Evolutionary conservation across 2,329 filamentous ascomycete genomes (phyloP).

Genomic region (Fusarium caatingaense): DNA sequence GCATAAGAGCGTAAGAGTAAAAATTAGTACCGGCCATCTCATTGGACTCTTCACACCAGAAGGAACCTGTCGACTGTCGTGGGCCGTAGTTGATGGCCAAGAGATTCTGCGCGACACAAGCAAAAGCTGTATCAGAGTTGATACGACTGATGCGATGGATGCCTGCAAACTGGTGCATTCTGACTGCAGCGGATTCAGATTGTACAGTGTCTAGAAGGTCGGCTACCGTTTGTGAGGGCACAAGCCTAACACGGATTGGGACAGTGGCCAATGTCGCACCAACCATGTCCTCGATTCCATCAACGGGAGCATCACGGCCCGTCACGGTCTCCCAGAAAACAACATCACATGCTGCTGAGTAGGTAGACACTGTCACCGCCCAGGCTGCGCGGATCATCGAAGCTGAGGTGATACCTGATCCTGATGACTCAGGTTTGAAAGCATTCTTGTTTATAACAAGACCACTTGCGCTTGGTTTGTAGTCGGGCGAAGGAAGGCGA

Average conservation of each 20-base stretch:
- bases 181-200: constrained; percentile 21
- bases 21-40: constrained; percentile 44
- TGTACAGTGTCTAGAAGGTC: constrained; percentile 26
- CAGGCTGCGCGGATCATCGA: constrained; percentile 41
- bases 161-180: constrained; percentile 22
- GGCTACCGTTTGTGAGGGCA: background rate
- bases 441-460: constrained; percentile 31
- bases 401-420: constrained; percentile 33
- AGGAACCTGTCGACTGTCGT: constrained; percentile 3
- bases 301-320: constrained; percentile 38
- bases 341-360: constrained; percentile 33
- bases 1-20: constrained; percentile 43
- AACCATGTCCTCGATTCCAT: constrained; percentile 35
- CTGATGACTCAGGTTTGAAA: background rate
- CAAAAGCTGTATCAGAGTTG: constrained; percentile 24
- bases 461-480: constrained; percentile 30
- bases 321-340: constrained; percentile 43
- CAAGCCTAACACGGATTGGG: constrained; percentile 16
- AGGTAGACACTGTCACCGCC: constrained; percentile 36
- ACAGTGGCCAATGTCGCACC: constrained; percentile 40
- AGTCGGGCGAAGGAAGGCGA: constrained; percentile 29
- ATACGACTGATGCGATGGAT: constrained; percentile 39
- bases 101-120: constrained; percentile 40
- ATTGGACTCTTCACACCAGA: constrained; percentile 36
- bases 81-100: constrained; percentile 36